Evolutionary conservation across 306 rosid species (phyloP), one percentile per base, ranked within the genome.

Genomic region (Fagus sylvatica): DNA sequence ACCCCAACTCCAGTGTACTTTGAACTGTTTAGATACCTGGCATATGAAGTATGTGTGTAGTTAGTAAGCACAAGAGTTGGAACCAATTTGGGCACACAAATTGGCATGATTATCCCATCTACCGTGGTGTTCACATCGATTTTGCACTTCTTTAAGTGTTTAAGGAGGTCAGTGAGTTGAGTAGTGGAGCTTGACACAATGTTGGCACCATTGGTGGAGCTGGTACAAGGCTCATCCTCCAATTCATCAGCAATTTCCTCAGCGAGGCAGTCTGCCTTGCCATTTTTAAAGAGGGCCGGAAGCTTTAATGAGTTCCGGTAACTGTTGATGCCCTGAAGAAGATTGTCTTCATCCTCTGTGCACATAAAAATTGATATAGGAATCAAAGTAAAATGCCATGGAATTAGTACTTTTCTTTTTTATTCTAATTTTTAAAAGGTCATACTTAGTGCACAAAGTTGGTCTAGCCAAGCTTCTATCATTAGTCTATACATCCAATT

Each of bases 301-400:
- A 90, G 85, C 78, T 73, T 86, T 7, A 72, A 32, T 0, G 84
- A 22, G 49, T 79, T 79, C 69, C 98, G 71, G 78, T 84, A 88
- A 13, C 60, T 78, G 90, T 90, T 94, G 22, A 94, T 71, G 78
- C 92, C 96, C 74, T 81, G 88, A 40, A 90, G 90, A 42, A 94
- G 89, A 77, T 85, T 66, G 15, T 85, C 77, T 75, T 88, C 84
- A 2, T 86, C 65, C 1, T 80, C 91, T 89, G 89, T 39, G 19
- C 42, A 28, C 8, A 67, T 73, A 36, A 32, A 61, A 16, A 46
- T 6, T 2, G 28, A 65, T 7, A 66, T 1, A 39, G 49, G 30
- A 64, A 46, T 46, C 70, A 16, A 10, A 11, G 17, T 60, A 60
- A 60, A 39, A 32, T 11, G 15, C 67, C 7, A 28, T 12, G 34